phyloP scores from a whole-genome alignment of 805 yeast genomes.

The Barnettozyma botsteinii region DNA sequence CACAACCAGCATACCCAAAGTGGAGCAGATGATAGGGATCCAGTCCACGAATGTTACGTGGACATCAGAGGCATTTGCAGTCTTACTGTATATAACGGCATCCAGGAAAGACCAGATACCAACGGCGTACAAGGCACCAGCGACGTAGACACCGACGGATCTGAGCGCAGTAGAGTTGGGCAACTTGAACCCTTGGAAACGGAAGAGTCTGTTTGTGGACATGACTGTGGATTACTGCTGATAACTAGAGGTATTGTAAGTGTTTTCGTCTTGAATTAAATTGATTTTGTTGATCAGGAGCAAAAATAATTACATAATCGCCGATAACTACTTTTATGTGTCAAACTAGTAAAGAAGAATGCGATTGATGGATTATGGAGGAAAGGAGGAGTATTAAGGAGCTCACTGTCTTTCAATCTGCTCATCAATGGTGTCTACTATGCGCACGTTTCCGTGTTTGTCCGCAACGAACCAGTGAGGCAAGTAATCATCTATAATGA shows the following conservation, averaged over 20 bases:
- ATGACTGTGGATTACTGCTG: too few species aligned
- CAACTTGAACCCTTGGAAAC: conserved; percentile 56
- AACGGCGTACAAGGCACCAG: conserved; percentile 72
- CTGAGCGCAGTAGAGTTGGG: conserved; percentile 70
- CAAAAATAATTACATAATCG: not conserved
- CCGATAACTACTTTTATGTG: conserved; percentile 2
- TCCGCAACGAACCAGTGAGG: conserved; percentile 41
- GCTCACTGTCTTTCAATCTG: conserved; percentile 34
- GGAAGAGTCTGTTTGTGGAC: conserved; percentile 51
- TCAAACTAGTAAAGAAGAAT: too few species aligned
- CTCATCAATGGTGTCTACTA: conserved; percentile 35
- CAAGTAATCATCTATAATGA: conserved; percentile 45
- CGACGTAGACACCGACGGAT: conserved; percentile 67
- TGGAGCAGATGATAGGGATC: conserved; percentile 87
- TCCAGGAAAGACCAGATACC: conserved; percentile 91
- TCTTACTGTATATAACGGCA: conserved; percentile 79
- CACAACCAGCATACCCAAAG: conserved; percentile 82
- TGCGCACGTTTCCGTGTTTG: conserved; percentile 14
- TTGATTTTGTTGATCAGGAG: too few species aligned
- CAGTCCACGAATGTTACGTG: conserved; percentile 93
- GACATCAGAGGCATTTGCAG: conserved; percentile 77
- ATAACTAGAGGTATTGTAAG: too few species aligned
- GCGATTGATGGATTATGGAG: not conserved
- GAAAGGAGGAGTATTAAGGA: not conserved
- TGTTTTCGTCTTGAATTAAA: too few species aligned